Base-by-base conservation (phyloP, 2,329 filamentous ascomycete species). In the Xylariaceae sp. region DNA sequence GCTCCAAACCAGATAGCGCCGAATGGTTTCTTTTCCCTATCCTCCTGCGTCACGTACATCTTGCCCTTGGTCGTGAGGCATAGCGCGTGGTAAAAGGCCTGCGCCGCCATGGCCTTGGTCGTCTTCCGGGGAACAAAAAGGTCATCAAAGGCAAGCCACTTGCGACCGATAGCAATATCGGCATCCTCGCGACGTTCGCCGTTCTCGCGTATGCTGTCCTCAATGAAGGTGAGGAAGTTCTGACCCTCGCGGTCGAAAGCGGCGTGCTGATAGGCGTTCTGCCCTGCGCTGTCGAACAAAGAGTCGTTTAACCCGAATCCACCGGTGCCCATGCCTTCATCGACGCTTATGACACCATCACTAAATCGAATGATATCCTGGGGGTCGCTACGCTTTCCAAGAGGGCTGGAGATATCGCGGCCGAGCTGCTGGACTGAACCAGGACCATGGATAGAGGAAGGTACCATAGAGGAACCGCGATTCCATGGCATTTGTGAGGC, bases 41-140 rank as follows among this genome's bases (percentile, higher is more conserved):
- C 67, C 2, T 73, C 66, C 63, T 95, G 89, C 47, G 74, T 64
- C 4, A 90, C 79, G 15, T 65, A 59, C 34, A 91, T 65, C 41
- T 76, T 61, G 2, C 74, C 74, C 63, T 82, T 87, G 2, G 80
- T 88, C 4, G 79, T 82, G 33, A 93, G 72, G 9, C 76, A 72
- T 12, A 94, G 73, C 2, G 87, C 72, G 59, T 93, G 86, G 65
- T 85, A 79, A 57, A 88, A 84, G 0, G 81, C 87, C 60, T 89
- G 85, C 2, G 85, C 81, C 8, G 84, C 86, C 11, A 88, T 80
- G 22, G 78, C 67, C 28, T 69, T 73, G 22, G 76, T 79, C 32
- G 68, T 65, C 35, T 69, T 64, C 9, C 57, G 56, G 0, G 79
- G 74, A n/a, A 78, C 71, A 34, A 93, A 78, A 9, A 95, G 65